These are phyloP conservation scores for Sparassis latifolia DNA, from an alignment of 1,284 basidiomycete species.

Conservation along the genomic window DNA sequence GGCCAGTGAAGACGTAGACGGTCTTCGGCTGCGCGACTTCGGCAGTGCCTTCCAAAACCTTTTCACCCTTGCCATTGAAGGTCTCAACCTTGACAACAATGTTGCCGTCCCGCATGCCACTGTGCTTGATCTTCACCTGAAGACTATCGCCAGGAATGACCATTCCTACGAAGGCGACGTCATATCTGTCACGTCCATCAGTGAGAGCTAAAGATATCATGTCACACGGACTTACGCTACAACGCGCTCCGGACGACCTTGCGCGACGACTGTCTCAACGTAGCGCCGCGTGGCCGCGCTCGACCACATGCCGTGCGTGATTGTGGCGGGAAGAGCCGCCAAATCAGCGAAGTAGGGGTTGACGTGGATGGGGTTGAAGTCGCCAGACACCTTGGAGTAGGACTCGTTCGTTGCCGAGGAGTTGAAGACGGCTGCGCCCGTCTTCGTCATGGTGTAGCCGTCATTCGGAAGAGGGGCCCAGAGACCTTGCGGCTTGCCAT, in stretches of 20 bases:
- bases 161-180: constrained; percentile 95
- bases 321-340: constrained; percentile 90
- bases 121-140: constrained; percentile 83
- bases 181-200: constrained; percentile 51
- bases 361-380: constrained; percentile 97
- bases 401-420: constrained; percentile 89
- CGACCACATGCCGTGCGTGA: constrained; percentile 97
- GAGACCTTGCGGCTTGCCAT: constrained; percentile 76
- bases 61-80: constrained; percentile 80
- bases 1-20: constrained; percentile 97
- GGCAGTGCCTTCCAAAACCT: constrained; percentile 87
- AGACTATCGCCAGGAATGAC: constrained; percentile 91
- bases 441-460: constrained; percentile 73
- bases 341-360: constrained; percentile 98
- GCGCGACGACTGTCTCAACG: constrained; percentile 90
- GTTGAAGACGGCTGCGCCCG: constrained; percentile 56
- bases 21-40: constrained; percentile 92
- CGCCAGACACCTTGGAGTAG: constrained; percentile 93
- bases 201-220: constrained; percentile 6
- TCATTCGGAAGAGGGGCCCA: constrained; percentile 76
- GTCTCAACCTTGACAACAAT: constrained; percentile 92
- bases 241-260: constrained; percentile 89
- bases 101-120: constrained; percentile 88
- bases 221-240: constrained; percentile 53
- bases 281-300: constrained; percentile 92